Base-by-base conservation (phyloP, 2,329 filamentous ascomycete genomes). In the Pseudocercospora ulei region DNA sequence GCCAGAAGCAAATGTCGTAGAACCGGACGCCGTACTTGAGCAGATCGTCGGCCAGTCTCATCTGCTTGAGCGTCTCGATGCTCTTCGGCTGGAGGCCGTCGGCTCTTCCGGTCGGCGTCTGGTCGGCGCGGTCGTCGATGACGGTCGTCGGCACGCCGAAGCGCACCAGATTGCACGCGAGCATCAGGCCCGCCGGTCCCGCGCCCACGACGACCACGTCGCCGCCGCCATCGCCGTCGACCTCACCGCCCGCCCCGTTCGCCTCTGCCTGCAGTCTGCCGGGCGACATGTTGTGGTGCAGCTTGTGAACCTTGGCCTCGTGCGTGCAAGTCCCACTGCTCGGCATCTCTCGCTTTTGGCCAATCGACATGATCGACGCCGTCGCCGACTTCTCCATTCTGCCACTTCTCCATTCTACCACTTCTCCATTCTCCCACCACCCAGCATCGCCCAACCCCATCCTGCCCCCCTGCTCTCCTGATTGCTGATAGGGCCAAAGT, bases 21-120 rank as follows among this genome's bases (percentile, higher is more conserved):
- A 85, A 74, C 29, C 73, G 74, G 34, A 79, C 79, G 18, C 77
- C 80, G 51, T 76, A 72, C 46, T 73, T 72, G 26, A 85, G 60
- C 18, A 85, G 60, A 1, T 72, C 65, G 47, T 83, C 78, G n/a
- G 75, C 77, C n/a, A 84, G 62, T 20, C 78, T 69, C 66, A 85
- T 75, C 61, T 83, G 80, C 46, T 75, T 72, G 51, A 84, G 72
- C 0, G 80, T 85, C 63, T 85, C 80, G 52, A 86, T 82, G 1
- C 79, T 80, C 62, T 85, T 85, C 28, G 80, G 80, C 54, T 85
- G 80, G 36, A 85, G 65, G 25, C 80, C 80, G 58, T 85, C 81
- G 46, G 79, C 79, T 40, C 73, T 67, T 26, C 80, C 80, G 5
- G 77, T 78, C 4, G 73, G 67, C 1, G 81, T 86, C 53, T 75